Base-by-base conservation (phyloP, 768 basidiomycete species). In the Calocybe indica region DNA sequence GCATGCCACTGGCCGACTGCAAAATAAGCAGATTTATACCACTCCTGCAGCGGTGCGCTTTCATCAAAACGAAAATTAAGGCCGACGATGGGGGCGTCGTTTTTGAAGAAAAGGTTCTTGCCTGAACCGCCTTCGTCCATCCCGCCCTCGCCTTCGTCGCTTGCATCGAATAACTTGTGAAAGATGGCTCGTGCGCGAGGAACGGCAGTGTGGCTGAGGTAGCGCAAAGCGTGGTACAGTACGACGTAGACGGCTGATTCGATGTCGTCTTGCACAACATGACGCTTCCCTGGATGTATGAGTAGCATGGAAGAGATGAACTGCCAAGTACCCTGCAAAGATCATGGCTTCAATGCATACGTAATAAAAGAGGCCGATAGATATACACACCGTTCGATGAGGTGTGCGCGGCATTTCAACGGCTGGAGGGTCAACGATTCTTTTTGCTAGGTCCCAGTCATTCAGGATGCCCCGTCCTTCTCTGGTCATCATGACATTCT, bases 301-400 rank as follows among this genome's bases (percentile, higher is more conserved):
- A 65, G 54, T 5, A 68, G 44, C 6, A 38, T 43, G 0, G 49
- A 40, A 1, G 65, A 63, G 53, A 65, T 62, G 43, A 64, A 66
- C 31, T 58, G 57, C 65, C 64, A 66, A 10, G 64, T 66, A 0
- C 67, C 65, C 64, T 66, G 35, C 8, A 32, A 33, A 35, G 36
- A 8, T 31, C 3, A 35, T 52, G 22, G 22, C 22, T 22, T 22
- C 22, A 9, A 51, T 35, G 6, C 39, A 40, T 8, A 15, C 5
- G 12, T 46, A 11, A 13, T 7, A 5, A 37, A 38, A 42, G n/a
- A 40, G 37, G n/a, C 35, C 37, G 43, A 13, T 33, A 12, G n/a
- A 31, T n/a, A 15, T 8, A 49, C 57, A 45, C 13, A 59, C 60
- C 5, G 56, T 55, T 22, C 58, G 52, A 29, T 34, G 37, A 6